These are phyloP conservation scores for Peribolospora kevripleyi DNA, from an alignment of 768 basidiomycete species.

Conservation along the genomic window DNA sequence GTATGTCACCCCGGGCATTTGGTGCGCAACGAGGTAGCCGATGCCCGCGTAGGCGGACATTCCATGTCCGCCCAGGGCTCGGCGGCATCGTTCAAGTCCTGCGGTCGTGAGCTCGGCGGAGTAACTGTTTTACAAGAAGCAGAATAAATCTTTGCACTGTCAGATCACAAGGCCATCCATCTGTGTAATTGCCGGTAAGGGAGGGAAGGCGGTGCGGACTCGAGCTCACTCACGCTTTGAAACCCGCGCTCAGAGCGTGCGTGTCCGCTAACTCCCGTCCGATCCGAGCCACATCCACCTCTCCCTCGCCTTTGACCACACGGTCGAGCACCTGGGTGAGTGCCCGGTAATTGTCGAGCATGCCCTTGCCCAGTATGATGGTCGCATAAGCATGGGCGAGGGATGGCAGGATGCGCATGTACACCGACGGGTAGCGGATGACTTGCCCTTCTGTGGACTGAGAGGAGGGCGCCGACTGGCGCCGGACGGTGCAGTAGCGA, in stretches of 20 bases:
- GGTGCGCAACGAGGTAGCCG: conserved; percentile 19
- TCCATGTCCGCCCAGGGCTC: conserved; percentile 49
- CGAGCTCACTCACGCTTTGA: not conserved
- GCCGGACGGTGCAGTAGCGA: conserved; percentile 44
- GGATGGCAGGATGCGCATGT: conserved; percentile 46
- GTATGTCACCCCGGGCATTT: conserved; percentile 35
- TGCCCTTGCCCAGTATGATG: conserved; percentile 34
- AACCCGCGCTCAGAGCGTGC: not conserved
- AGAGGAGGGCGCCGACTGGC: conserved; percentile 29
- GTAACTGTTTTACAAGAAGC: no score
- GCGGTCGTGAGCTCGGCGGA: not conserved
- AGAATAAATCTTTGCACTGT: no score
- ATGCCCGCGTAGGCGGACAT: conserved; percentile 45
- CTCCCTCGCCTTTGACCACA: no score
- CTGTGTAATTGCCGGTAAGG: no score
- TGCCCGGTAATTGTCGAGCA: conserved; percentile 27
- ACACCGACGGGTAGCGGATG: conserved; percentile 46
- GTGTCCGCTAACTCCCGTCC: no score
- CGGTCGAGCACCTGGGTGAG: no score
- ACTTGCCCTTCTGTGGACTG: conserved; percentile 35
- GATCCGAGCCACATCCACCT: no score
- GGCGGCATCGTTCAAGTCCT: conserved; percentile 5
- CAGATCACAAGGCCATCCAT: no score
- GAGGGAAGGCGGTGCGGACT: no score
- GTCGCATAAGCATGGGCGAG: conserved; percentile 46